Evolutionary conservation across 2,329 filamentous ascomycete species (phyloP), one percentile per base, ranked within the genome.

Genomic region (Rutstroemia sp.): DNA sequence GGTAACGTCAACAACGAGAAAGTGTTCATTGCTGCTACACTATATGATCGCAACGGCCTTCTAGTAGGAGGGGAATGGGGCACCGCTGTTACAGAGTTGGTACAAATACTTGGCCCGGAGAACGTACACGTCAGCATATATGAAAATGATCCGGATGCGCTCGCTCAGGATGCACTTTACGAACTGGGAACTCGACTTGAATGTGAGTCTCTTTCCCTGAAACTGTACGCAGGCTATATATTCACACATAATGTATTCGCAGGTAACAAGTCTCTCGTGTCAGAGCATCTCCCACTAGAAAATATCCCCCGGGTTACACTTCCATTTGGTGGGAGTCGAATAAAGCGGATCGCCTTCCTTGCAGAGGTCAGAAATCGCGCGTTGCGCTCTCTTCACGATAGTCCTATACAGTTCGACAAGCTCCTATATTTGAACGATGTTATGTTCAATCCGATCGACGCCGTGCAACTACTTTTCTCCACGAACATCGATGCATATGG

Each of bases 401-500:
- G 14, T 14, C 34, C 34, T 14, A 7, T 14, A 7, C 34, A 38
- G 7, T 38, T 38, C 14, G 14, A 7, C 7, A 38, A 38, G 14
- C 14, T 38, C 7, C 34, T 38, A 7, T 38, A 38, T 14, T 14
- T 38, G 14, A 38, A 38, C 34, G 34, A 38, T 14, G 34, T 38
- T 38, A 38, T 7, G 7, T 38, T 38, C 34, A 38, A 7, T 14
- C 34, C 34, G 7, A 7, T 38, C 34, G 7, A 7, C 34, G 34
- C 34, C 7, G 7, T 38, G 14, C 34, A 38, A 7, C 34, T 38
- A 7, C 14, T 38, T 7, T 38, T 38, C 14, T 38, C 34, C 51
- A 86, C 82, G 2, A 81, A 84, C 63, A 75, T 78, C 5, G 65
- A 73, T 14, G 71, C 76, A 30, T 23, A 59, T 9, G 85, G 84